Evolutionary conservation across 2,329 filamentous ascomycete species (phyloP).

Genomic region (Claviceps arundinis): DNA sequence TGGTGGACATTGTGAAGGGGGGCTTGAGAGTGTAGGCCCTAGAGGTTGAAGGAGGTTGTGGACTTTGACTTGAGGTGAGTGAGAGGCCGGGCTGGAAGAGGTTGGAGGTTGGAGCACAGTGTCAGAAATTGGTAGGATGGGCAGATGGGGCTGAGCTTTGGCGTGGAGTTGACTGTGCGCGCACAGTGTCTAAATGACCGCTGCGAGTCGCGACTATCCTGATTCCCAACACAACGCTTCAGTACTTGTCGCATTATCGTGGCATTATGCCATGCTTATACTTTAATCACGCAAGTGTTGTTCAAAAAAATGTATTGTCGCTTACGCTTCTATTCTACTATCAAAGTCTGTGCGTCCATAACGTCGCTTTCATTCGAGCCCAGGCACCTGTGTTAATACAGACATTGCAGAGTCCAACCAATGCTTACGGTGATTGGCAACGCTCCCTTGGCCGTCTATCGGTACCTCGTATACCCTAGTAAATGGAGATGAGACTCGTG

Average conservation of each 20-base stretch:
- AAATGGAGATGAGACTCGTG: background rate
- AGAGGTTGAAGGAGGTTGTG: background rate
- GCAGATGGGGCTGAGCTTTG: background rate
- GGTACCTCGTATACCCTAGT: background rate
- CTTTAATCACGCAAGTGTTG: background rate
- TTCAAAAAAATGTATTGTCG: background rate
- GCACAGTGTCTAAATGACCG: background rate
- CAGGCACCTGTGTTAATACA: background rate
- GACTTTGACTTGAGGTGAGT: background rate
- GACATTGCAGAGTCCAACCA: background rate
- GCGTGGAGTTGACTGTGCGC: background rate
- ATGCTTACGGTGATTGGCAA: background rate
- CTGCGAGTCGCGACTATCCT: background rate
- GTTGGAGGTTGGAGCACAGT: background rate
- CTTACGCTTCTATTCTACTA: background rate
- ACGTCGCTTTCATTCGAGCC: background rate
- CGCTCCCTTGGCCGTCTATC: background rate
- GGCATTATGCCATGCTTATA: background rate
- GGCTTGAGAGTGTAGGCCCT: background rate
- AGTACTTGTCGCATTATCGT: background rate
- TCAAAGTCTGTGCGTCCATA: background rate
- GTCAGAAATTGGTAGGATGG: background rate
- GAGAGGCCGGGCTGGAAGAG: background rate
- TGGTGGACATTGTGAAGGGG: conserved; percentile 10
- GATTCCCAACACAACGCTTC: background rate